Conservation (phyloP, 2,329 filamentous ascomycete species). For the Trichoderma lentiforme region DNA sequence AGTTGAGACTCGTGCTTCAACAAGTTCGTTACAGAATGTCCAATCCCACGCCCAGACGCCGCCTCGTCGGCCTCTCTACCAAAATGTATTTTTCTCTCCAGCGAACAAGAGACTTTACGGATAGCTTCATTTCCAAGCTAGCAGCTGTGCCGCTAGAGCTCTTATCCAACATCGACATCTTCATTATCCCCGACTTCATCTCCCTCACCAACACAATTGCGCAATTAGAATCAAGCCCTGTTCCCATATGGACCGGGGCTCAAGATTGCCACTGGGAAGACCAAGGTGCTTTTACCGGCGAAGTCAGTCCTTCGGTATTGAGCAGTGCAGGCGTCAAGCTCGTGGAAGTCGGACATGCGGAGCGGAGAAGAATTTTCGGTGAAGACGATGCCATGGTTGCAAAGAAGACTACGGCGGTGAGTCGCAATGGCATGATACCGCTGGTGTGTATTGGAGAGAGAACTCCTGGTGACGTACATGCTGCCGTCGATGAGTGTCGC, state of each 20-base stretch:
- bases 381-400: constrained; percentile 70
- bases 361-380: constrained; percentile 67
- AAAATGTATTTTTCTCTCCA: constrained; percentile 76
- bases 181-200: constrained; percentile 75
- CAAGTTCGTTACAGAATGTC: constrained; percentile 7
- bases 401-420: constrained; percentile 66
- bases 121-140: constrained; percentile 45
- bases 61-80: constrained; percentile 68
- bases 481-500: constrained; percentile 63
- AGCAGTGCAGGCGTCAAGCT: constrained; percentile 65
- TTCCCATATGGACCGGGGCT: constrained; percentile 60
- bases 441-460: constrained; percentile 79
- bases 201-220: constrained; percentile 55
- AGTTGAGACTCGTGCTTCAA: neutral
- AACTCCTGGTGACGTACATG: constrained; percentile 46
- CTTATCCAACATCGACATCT: constrained; percentile 60
- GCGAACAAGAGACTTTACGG: constrained; percentile 57
- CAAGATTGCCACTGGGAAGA: constrained; percentile 73
- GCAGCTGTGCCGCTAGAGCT: constrained; percentile 40
- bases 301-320: constrained; percentile 68
- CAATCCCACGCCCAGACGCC: constrained; percentile 40
- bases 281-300: constrained; percentile 71
- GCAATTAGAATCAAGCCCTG: constrained; percentile 40
- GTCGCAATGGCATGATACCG: constrained; percentile 67
- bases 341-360: constrained; percentile 78